Evolutionary conservation across 2,329 filamentous ascomycete genomes (phyloP).

Genomic region (Paecilomyces fulvus): DNA sequence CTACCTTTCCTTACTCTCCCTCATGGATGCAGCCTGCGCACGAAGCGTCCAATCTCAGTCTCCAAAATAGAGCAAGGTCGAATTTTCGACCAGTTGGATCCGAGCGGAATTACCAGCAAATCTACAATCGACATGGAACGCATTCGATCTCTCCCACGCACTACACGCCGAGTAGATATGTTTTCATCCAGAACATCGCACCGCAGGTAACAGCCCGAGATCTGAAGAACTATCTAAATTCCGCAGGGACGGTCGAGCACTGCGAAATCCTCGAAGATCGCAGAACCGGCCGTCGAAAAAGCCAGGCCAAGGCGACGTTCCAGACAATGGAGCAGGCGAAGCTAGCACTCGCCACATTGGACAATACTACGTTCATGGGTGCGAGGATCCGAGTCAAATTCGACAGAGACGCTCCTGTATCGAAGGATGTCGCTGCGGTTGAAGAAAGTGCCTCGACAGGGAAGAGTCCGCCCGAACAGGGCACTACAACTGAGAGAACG

Average conservation of each 20-base stretch:
- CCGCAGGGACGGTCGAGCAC: conserved; percentile 21
- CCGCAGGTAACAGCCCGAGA: conserved; percentile 19
- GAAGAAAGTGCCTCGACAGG: neutral
- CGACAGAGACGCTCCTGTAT: conserved; percentile 13
- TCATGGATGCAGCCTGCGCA: neutral
- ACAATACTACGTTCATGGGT: conserved; percentile 26
- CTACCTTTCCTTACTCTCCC: neutral
- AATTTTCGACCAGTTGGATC: neutral
- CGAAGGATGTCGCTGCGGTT: conserved; percentile 2
- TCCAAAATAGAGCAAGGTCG: neutral
- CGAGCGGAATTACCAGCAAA: neutral
- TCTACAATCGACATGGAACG: neutral
- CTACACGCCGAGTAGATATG: conserved; percentile 5
- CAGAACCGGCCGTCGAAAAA: conserved; percentile 12
- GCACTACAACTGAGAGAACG: neutral
- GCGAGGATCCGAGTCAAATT: conserved; percentile 25
- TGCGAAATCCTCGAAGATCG: conserved; percentile 22
- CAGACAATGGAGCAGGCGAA: conserved; percentile 26
- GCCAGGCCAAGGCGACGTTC: conserved; percentile 23
- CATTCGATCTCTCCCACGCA: neutral
- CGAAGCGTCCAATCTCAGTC: neutral
- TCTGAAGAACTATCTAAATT: conserved; percentile 20
- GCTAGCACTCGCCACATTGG: conserved; percentile 22
- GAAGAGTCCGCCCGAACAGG: neutral
- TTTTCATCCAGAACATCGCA: conserved; percentile 20